A percentile compares a stretch with the other conserved stretches of the same genome.
Evolutionary conservation across 2,329 filamentous ascomycete species (phyloP).

Genomic region (Fusarium beomiforme): DNA sequence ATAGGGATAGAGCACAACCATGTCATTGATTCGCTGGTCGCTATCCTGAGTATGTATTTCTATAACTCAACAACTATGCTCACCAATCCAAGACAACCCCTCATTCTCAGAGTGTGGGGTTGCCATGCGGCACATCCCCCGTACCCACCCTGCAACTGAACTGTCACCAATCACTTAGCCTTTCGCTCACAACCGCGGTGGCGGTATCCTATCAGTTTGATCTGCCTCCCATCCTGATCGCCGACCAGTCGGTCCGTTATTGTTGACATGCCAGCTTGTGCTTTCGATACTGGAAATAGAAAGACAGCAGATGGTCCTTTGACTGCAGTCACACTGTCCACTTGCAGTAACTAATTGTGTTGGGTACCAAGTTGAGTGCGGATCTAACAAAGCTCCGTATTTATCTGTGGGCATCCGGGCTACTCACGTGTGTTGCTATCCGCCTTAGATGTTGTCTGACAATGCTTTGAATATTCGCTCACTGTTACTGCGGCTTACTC

Average conservation of each 20-base stretch:
- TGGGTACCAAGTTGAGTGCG: background rate
- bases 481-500: conserved; percentile 1
- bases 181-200: conserved; percentile 38
- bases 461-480: background rate
- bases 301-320: background rate
- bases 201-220: conserved; percentile 45
- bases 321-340: background rate
- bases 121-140: conserved; percentile 40
- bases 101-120: conserved; percentile 40
- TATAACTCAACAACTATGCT: conserved; percentile 2
- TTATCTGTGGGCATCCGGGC: background rate
- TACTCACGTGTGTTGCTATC: background rate
- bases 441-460: background rate
- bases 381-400: background rate
- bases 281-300: background rate
- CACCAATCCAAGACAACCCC: conserved; percentile 20
- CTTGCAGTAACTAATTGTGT: conserved; percentile 4
- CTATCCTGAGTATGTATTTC: background rate
- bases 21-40: background rate
- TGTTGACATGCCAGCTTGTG: conserved; percentile 6
- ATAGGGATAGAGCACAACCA: background rate
- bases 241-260: conserved; percentile 45
- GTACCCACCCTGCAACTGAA: conserved; percentile 25
- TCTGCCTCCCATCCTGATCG: conserved; percentile 28
- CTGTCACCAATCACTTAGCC: conserved; percentile 39